These are phyloP conservation scores for Termitomyces sp. DNA, from an alignment of 768 basidiomycete species.

Conservation along the genomic window DNA sequence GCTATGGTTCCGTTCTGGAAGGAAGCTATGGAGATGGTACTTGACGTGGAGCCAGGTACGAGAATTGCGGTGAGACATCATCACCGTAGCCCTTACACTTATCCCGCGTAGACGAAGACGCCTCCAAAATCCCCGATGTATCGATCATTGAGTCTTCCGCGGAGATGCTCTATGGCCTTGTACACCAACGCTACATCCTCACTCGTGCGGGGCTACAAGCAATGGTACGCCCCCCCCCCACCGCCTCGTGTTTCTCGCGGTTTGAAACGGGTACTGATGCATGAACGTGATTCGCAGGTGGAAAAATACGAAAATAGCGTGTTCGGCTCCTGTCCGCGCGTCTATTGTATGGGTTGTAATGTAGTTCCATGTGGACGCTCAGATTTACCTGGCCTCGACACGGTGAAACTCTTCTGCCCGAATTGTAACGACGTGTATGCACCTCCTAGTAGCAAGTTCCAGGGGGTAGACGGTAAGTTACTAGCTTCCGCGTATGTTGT, in stretches of 20 bases:
- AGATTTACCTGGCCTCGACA: conserved; percentile 93
- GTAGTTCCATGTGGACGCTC: conserved; percentile 95
- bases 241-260: conserved; percentile 10
- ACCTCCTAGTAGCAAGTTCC: conserved; percentile 92
- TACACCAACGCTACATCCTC: conserved; percentile 96
- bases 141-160: conserved; percentile 98
- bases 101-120: conserved; percentile 67
- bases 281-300: conserved; percentile 43
- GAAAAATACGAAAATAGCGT: conserved; percentile 92
- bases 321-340: conserved; percentile 93
- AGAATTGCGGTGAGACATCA: conserved; percentile 1
- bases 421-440: conserved; percentile 97
- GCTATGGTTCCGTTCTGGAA: conserved; percentile 99
- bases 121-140: conserved; percentile 94
- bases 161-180: conserved; percentile 94
- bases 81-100: conserved; percentile 1
- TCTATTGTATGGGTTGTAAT: conserved; percentile 84
- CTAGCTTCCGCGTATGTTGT: not conserved
- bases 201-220: conserved; percentile 90
- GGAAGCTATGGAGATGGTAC: conserved; percentile 99
- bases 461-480: conserved; percentile 86
- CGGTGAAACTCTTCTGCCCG: conserved; percentile 96
- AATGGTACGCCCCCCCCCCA: conserved; percentile 59
- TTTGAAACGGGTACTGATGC: conserved; percentile 8
- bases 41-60: conserved; percentile 98